Conservation (phyloP, 164 flowering plant species). For the Akebia trifoliata region DNA sequence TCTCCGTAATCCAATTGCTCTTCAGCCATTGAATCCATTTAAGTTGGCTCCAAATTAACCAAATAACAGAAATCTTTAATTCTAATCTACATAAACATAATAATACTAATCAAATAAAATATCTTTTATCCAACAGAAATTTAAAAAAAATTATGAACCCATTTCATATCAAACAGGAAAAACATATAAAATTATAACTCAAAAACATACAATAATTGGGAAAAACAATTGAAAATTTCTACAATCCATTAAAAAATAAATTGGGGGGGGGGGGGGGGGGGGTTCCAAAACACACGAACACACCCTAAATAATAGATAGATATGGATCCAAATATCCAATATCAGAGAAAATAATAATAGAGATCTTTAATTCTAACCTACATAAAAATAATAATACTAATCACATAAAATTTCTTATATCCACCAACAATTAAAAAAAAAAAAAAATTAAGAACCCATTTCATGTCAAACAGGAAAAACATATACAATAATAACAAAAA, state of each 20-base stretch:
- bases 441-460: not conserved
- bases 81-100: not conserved
- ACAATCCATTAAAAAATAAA: not conserved
- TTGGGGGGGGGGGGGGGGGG: too few relatives aligned
- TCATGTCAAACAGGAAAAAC: not conserved
- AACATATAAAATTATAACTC: too few relatives aligned
- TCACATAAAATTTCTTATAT: not conserved
- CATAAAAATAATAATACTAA: not conserved
- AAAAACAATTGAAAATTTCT: not conserved
- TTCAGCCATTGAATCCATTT: conserved; percentile 58
- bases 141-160: not conserved
- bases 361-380: conserved; percentile 1
- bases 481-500: not conserved
- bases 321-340: not conserved
- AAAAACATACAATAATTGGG: too few relatives aligned
- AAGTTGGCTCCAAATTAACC: conserved; percentile 5
- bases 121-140: not conserved
- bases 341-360: too few relatives aligned
- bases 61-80: conserved; percentile 1
- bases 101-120: not conserved
- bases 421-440: not conserved
- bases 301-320: not conserved
- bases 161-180: not conserved
- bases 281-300: not conserved
- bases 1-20: conserved; percentile 77